phyloP scores from a whole-genome alignment of 2,329 filamentous ascomycete genomes.

The Paraphoma sp. region DNA sequence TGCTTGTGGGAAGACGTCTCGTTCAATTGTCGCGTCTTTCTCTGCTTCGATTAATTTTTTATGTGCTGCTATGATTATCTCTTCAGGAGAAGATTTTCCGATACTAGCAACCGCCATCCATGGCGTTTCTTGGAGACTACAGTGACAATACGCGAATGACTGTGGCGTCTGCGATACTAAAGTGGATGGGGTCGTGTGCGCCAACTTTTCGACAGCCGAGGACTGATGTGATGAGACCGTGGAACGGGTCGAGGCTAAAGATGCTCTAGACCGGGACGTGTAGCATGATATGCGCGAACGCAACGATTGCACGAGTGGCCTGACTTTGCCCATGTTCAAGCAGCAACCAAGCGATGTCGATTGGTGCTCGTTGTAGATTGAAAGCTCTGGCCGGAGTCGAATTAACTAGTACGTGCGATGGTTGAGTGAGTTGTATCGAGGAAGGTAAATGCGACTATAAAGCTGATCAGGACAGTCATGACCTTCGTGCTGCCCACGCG shows the following conservation, averaged over 20 bases:
- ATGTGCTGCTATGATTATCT: neutral
- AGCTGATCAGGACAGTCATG: no score
- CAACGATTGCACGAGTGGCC: constrained; percentile 1
- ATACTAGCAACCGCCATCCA: neutral
- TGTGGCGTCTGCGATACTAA: neutral
- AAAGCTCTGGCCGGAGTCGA: no score
- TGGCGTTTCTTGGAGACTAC: neutral
- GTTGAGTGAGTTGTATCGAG: no score
- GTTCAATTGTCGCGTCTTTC: no score
- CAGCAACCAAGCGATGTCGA: no score
- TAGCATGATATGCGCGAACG: neutral
- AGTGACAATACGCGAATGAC: neutral
- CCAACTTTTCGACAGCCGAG: neutral
- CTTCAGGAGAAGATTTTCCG: neutral
- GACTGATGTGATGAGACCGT: neutral
- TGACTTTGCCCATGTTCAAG: constrained; percentile 6
- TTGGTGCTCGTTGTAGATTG: no score
- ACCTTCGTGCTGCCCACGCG: no score
- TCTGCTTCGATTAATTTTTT: no score
- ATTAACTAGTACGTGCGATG: no score
- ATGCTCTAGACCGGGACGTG: neutral
- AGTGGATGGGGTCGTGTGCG: neutral
- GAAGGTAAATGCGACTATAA: no score
- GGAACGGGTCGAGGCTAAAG: neutral
- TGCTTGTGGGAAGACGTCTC: no score